Evolutionary conservation across 352 stramenopile genomes (phyloP).

Genomic region (Pseudoperonospora humuli): DNA sequence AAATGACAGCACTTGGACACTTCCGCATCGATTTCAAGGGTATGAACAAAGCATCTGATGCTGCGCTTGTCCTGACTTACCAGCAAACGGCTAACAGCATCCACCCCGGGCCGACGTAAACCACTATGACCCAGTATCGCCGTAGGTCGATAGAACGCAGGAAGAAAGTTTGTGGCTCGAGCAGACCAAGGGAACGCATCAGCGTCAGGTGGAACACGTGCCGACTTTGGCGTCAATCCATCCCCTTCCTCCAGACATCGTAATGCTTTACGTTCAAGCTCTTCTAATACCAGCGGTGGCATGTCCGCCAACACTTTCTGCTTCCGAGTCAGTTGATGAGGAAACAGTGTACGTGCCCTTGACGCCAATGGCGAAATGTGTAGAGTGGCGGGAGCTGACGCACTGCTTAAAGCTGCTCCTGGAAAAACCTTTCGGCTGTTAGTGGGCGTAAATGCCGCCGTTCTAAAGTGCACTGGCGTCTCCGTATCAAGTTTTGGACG

Average conservation of each 20-base stretch:
- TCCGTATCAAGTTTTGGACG: constrained; percentile 16
- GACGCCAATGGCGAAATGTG: constrained; percentile 26
- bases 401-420: constrained; percentile 6
- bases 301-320: constrained; percentile 31
- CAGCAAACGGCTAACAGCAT: constrained; percentile 39
- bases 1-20: constrained; percentile 10
- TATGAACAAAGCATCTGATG: constrained; percentile 51
- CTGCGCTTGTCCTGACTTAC: constrained; percentile 60
- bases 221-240: constrained; percentile 1
- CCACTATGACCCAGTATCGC: constrained; percentile 41
- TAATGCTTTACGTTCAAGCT: constrained; percentile 29
- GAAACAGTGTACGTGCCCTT: constrained; percentile 11
- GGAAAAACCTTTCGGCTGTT: constrained; percentile 1
- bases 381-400: constrained; percentile 9
- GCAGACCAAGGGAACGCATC: constrained; percentile 29
- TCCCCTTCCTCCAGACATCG: constrained; percentile 18
- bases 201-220: constrained; percentile 9
- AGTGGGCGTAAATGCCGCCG: constrained; percentile 11
- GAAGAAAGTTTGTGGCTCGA: constrained; percentile 20
- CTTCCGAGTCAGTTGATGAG: constrained; percentile 27
- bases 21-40: neutral
- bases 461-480: neutral
- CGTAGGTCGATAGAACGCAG: constrained; percentile 39
- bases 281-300: constrained; percentile 22
- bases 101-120: constrained; percentile 26